Conservation (phyloP, 176 grass and related monocot species). For the Microstegium vimineum region DNA sequence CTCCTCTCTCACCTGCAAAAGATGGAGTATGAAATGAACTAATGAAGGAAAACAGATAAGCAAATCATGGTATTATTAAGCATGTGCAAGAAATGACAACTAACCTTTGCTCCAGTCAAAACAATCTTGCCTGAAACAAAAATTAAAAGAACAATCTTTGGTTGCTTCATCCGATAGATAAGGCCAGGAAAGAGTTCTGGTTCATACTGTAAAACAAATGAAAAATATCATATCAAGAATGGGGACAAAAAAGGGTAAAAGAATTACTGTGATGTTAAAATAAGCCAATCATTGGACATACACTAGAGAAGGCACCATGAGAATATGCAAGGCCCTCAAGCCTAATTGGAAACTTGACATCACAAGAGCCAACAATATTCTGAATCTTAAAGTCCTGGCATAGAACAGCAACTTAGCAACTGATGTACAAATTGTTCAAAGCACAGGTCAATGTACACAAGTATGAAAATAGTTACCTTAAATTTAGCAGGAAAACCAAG, state of each 20-base stretch:
- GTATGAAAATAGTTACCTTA: slow-evolving; percentile 58
- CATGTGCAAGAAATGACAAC: not conserved
- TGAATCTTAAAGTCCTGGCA: slow-evolving; percentile 92
- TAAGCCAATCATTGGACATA: slow-evolving; percentile 38
- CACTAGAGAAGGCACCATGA: slow-evolving; percentile 94
- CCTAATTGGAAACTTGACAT: slow-evolving; percentile 92
- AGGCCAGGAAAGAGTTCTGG: slow-evolving; percentile 89
- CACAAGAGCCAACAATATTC: slow-evolving; percentile 97
- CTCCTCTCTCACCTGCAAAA: slow-evolving; percentile 84
- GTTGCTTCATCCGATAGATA: slow-evolving; percentile 97
- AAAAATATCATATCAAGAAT: not conserved
- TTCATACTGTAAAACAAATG: slow-evolving; percentile 62
- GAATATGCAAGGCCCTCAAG: slow-evolving; percentile 96
- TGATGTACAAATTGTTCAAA: not conserved
- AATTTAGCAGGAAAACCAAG: slow-evolving; percentile 98
- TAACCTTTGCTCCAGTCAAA: slow-evolving; percentile 91
- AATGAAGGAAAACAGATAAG: not conserved
- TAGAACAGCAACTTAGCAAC: slow-evolving; percentile 11
- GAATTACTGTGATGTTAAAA: not conserved
- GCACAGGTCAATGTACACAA: not conserved
- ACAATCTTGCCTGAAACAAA: slow-evolving; percentile 99
- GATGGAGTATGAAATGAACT: not conserved
- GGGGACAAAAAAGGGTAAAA: not conserved
- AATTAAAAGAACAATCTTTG: slow-evolving; percentile 95
- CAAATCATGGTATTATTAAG: not conserved